Percentiles rank a stretch among this genome's conserved stretches.
These are phyloP conservation scores for Sequoia sempervirens DNA, from an alignment of 75 land plant species.

Conservation along the genomic window DNA sequence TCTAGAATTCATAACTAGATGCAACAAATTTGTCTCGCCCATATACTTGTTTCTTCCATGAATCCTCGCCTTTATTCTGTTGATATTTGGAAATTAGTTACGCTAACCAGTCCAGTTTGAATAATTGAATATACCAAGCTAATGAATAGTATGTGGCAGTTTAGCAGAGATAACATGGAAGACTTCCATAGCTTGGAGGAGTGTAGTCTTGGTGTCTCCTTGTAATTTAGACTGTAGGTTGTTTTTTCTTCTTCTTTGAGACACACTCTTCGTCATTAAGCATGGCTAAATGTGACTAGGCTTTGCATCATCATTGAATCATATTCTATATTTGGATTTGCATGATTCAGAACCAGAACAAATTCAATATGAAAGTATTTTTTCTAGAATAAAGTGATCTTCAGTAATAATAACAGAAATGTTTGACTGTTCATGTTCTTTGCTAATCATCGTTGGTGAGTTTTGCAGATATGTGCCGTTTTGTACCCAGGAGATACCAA, in stretches of 20 bases:
- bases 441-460: not conserved
- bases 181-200: not conserved
- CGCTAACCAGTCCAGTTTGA: not conserved
- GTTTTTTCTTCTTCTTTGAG: not conserved
- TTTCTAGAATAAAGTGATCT: not conserved
- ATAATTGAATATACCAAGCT: not conserved
- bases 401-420: not conserved
- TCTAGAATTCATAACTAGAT: not conserved
- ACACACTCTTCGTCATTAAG: not conserved
- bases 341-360: not conserved
- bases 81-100: not conserved
- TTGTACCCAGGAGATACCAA: conserved; percentile 91
- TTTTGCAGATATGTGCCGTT: conserved; percentile 82
- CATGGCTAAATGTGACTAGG: not conserved
- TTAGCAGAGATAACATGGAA: not conserved
- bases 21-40: not conserved
- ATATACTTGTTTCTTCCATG: not conserved
- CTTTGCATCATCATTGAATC: not conserved
- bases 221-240: not conserved
- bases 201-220: not conserved
- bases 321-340: not conserved
- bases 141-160: not conserved
- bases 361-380: not conserved
- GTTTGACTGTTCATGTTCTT: not conserved
- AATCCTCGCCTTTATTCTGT: not conserved